These are phyloP conservation scores for Speleostelium caveatum DNA, from an alignment of 78 protist species.

Conservation along the genomic window DNA sequence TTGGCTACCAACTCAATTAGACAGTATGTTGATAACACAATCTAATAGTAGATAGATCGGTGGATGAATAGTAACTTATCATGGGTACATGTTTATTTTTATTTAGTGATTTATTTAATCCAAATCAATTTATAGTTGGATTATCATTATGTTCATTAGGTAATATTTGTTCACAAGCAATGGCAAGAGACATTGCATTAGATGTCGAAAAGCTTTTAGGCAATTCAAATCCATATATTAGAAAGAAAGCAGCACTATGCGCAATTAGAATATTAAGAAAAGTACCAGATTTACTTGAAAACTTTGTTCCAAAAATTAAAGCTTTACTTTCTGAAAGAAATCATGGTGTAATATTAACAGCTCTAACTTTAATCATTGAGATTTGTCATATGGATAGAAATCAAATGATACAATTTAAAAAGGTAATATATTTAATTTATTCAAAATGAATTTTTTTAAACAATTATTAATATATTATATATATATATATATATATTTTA, in stretches of 20 bases:
- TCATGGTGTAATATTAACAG: constrained; percentile 93
- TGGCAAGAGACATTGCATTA: constrained; percentile 95
- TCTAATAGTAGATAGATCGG: no score
- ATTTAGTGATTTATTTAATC: constrained; percentile 85
- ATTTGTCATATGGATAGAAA: constrained; percentile 65
- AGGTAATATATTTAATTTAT: constrained; percentile 15
- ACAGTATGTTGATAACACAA: no score
- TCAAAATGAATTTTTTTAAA: background rate
- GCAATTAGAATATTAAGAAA: constrained; percentile 93
- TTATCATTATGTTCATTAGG: constrained; percentile 96
- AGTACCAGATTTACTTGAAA: constrained; percentile 93
- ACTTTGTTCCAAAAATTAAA: constrained; percentile 80
- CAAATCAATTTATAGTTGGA: constrained; percentile 93
- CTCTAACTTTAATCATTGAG: constrained; percentile 90
- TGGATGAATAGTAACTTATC: no score
- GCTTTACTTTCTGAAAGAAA: constrained; percentile 80
- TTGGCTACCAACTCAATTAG: constrained; percentile 96
- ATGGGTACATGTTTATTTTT: background rate
- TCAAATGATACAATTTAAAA: constrained; percentile 51
- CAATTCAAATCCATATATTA: constrained; percentile 89
- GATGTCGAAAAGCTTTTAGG: constrained; percentile 95
- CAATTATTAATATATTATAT: background rate
- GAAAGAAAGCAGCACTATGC: constrained; percentile 96
- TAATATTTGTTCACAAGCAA: constrained; percentile 95
- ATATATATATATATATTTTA: constrained; percentile 2